Evolutionary conservation across 1,284 basidiomycete genomes (phyloP).

Genomic region (Limonomyces culmigenus): DNA sequence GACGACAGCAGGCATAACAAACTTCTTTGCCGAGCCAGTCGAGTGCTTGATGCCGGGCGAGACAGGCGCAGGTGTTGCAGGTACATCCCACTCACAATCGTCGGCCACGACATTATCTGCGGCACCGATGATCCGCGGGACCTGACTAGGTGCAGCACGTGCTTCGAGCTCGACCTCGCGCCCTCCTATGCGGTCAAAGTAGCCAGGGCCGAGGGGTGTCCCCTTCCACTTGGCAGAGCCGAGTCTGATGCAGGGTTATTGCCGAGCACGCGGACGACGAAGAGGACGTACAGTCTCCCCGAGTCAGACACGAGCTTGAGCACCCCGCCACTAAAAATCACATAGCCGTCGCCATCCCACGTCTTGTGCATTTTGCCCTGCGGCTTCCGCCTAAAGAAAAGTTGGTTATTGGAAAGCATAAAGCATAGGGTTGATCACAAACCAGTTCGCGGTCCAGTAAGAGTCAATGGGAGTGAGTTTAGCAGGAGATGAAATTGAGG

Average conservation of each 20-base stretch:
- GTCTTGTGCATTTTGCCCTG: conserved; percentile 74
- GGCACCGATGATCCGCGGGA: conserved; percentile 26
- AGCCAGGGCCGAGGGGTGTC: conserved; percentile 30
- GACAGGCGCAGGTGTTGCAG: conserved; percentile 4
- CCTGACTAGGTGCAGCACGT: conserved; percentile 25
- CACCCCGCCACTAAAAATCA: conserved; percentile 31
- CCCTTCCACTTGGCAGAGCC: conserved; percentile 47
- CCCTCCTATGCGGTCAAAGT: conserved; percentile 30
- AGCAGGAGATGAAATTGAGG: too few relatives aligned
- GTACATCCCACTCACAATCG: conserved; percentile 7
- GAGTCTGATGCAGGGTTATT: conserved; percentile 25
- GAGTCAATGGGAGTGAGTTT: too few relatives aligned
- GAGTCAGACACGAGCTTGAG: conserved; percentile 49
- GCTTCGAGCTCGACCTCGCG: conserved; percentile 48
- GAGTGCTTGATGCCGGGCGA: too few relatives aligned
- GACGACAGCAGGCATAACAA: conserved; percentile 34
- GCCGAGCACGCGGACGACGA: conserved; percentile 4
- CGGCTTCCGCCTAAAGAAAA: conserved; percentile 45
- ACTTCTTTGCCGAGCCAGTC: conserved; percentile 14
- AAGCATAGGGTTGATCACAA: conserved; percentile 5
- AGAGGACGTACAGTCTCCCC: conserved; percentile 40
- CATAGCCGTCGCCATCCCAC: conserved; percentile 70
- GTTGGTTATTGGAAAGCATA: conserved; percentile 2
- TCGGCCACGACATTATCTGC: conserved; percentile 10
- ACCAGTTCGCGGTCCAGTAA: conserved; percentile 62